These are phyloP conservation scores for Polyplosphaeria fusca DNA, from an alignment of 495 filamentous ascomycete genomes.

Conservation along the genomic window DNA sequence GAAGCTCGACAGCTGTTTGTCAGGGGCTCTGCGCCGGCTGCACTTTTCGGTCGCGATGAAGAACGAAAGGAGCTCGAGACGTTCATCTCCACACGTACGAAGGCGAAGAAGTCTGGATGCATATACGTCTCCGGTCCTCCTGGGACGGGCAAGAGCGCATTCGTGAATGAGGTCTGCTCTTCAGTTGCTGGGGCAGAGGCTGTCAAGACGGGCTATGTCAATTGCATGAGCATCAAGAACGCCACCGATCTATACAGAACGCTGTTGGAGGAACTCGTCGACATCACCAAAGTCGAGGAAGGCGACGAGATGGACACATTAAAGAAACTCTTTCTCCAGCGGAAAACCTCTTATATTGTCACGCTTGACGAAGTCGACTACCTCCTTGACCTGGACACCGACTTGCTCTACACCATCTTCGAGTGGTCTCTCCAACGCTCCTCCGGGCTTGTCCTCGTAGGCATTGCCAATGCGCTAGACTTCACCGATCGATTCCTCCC, in stretches of 20 bases:
- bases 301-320: conserved; percentile 53
- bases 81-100: conserved; percentile 66
- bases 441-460: conserved; percentile 78
- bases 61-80: conserved; percentile 67
- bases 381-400: conserved; percentile 78
- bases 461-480: conserved; percentile 95
- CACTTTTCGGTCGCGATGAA: conserved; percentile 76
- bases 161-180: conserved; percentile 74
- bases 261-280: conserved; percentile 63
- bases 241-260: conserved; percentile 76
- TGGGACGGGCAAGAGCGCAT: conserved; percentile 93
- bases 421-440: conserved; percentile 81
- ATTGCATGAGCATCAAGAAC: conserved; percentile 92
- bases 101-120: conserved; percentile 67
- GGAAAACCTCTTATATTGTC: conserved; percentile 64
- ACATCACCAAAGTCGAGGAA: conserved; percentile 52
- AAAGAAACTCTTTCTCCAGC: conserved; percentile 62
- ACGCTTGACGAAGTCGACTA: conserved; percentile 94
- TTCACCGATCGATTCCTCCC: conserved; percentile 93
- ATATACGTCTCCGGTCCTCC: conserved; percentile 94
- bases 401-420: conserved; percentile 84
- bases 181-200: conserved; percentile 46
- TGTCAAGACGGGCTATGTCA: conserved; percentile 70
- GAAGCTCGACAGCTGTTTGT: conserved; percentile 84
- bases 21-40: conserved; percentile 67